Conservation (phyloP, 1,139 yeast genomes). For the Diutina siamensis region DNA sequence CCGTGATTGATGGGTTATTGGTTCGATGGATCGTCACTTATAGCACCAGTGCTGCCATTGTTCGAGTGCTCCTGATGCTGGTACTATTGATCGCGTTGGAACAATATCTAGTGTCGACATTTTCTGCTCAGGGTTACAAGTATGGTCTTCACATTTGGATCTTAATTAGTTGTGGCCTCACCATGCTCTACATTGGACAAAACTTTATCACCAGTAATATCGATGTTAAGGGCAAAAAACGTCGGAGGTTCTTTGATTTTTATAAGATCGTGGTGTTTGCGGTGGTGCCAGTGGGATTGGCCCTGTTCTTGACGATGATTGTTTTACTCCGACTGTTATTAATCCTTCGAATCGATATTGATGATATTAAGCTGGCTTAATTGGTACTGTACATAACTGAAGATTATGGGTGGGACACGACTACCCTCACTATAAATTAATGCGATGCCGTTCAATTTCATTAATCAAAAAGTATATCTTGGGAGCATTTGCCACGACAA, state of each 20-base stretch:
- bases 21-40: slow-evolving; percentile 90
- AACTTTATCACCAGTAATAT: slow-evolving; percentile 83
- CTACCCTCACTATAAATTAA: slow-evolving; percentile 8
- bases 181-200: slow-evolving; percentile 76
- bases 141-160: slow-evolving; percentile 89
- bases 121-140: slow-evolving; percentile 35
- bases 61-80: slow-evolving; percentile 76
- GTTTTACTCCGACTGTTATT: slow-evolving; percentile 65
- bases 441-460: slow-evolving; percentile 14
- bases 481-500: slow-evolving; percentile 68
- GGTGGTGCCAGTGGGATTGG: slow-evolving; percentile 92
- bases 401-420: not conserved
- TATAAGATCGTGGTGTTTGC: slow-evolving; percentile 90
- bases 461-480: slow-evolving; percentile 42
- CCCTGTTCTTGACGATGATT: slow-evolving; percentile 87
- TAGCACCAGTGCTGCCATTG: slow-evolving; percentile 77
- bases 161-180: slow-evolving; percentile 70
- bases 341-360: slow-evolving; percentile 60
- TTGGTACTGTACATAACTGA: not conserved
- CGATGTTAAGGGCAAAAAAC: slow-evolving; percentile 35
- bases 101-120: slow-evolving; percentile 51
- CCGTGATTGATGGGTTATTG: slow-evolving; percentile 82
- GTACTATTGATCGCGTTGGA: slow-evolving; percentile 61
- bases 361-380: not conserved
- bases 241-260: slow-evolving; percentile 58